Percentiles rank a stretch among this genome's conserved stretches.
phyloP scores from a whole-genome alignment of 345 rosid species.

The Raphanus sativus region DNA sequence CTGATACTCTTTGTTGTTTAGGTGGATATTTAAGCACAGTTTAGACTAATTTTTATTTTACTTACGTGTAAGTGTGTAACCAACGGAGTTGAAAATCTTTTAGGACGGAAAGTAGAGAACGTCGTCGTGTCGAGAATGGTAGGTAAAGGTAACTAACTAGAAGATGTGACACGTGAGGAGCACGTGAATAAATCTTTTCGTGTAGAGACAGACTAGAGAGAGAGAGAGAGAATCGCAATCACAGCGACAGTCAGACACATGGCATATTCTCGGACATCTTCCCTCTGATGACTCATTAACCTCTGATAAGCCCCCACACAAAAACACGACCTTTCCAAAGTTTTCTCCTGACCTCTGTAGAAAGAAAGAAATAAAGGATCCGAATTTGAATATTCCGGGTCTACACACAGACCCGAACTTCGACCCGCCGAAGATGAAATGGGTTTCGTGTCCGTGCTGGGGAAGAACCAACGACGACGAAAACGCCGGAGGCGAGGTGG shows the following conservation, averaged over 20 bases:
- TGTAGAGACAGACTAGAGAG: too few relatives aligned
- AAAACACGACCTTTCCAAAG: background rate
- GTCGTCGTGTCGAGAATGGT: background rate
- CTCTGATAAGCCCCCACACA: slow-evolving; percentile 24
- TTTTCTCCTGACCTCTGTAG: slow-evolving; percentile 23
- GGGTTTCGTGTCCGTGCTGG: slow-evolving; percentile 56
- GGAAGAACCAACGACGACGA: slow-evolving; percentile 31
- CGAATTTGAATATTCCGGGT: slow-evolving; percentile 26
- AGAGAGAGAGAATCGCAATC: background rate
- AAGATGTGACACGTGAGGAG: slow-evolving; percentile 27
- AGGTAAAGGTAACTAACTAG: background rate
- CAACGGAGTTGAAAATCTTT: too few relatives aligned
- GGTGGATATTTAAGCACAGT: too few relatives aligned
- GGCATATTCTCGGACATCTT: slow-evolving; percentile 33
- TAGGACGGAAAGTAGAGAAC: too few relatives aligned
- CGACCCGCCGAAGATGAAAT: slow-evolving; percentile 30
- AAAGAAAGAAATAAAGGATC: slow-evolving; percentile 8
- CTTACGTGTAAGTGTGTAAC: too few relatives aligned
- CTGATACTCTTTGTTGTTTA: too few relatives aligned
- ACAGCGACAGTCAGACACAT: slow-evolving; percentile 12
- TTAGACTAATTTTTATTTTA: too few relatives aligned
- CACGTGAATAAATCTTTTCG: slow-evolving; percentile 21
- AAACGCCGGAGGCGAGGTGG: background rate
- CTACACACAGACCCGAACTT: background rate
- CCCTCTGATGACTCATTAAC: background rate